Conservation (phyloP, 768 basidiomycete species). For the Psilocybe tampanensis region DNA sequence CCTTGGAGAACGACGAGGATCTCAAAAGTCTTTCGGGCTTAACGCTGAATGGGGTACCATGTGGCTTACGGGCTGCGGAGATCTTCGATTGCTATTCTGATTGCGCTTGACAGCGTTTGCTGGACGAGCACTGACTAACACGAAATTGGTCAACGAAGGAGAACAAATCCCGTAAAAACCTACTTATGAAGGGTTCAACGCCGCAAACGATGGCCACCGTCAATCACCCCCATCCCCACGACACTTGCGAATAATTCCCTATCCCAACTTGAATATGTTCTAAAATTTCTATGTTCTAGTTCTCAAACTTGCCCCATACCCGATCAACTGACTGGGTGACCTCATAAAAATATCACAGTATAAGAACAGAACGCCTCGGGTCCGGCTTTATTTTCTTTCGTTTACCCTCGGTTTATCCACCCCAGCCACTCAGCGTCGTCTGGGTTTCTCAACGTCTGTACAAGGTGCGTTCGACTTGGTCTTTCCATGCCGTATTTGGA, state of each 20-base stretch:
- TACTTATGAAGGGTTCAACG: no score
- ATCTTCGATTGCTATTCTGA: slow-evolving; percentile 1
- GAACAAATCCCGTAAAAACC: not conserved
- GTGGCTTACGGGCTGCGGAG: slow-evolving; percentile 6
- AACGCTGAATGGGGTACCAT: not conserved
- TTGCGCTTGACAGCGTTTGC: not conserved
- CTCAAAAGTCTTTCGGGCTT: not conserved
- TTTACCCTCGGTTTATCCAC: no score
- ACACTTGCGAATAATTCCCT: no score
- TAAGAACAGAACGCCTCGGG: not conserved
- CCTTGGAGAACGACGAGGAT: not conserved
- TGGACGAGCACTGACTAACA: not conserved
- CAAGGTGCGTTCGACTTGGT: no score
- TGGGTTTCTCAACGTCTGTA: no score
- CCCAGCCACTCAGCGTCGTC: no score
- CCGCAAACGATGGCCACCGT: no score
- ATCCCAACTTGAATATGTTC: no score
- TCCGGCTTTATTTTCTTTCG: not conserved
- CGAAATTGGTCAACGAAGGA: not conserved
- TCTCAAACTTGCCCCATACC: no score
- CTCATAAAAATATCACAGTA: not conserved
- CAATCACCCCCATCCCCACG: no score
- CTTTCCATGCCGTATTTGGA: not conserved
- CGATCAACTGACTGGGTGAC: not conserved
- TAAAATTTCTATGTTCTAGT: no score